Conservation (phyloP, 2,329 filamentous ascomycete genomes). For the Alternaria ventricosa region DNA sequence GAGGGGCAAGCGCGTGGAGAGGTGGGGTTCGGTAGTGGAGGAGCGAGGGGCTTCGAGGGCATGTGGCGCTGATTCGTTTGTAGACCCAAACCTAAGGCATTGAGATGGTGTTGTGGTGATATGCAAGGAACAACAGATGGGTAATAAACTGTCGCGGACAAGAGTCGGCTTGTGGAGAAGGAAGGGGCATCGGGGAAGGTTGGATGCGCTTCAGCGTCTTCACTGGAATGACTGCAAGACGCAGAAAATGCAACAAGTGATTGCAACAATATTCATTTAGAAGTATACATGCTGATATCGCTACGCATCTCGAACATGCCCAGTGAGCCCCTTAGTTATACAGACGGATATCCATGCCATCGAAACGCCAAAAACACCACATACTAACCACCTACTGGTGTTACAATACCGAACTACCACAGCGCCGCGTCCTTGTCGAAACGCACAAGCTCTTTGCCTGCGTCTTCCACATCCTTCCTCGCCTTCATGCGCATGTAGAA, state of each 20-base stretch:
- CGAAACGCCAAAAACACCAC: conserved; percentile 11
- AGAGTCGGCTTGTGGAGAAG: neutral
- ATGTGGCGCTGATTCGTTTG: neutral
- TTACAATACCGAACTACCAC: too few relatives aligned
- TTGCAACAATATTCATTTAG: neutral
- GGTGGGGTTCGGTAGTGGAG: too few relatives aligned
- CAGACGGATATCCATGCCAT: neutral
- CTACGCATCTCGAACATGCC: neutral
- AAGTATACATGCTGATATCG: neutral
- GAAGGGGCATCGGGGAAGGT: neutral
- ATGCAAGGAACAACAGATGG: neutral
- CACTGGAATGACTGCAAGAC: neutral
- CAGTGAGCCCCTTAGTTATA: neutral
- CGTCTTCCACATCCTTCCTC: conserved; percentile 97
- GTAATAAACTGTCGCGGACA: neutral
- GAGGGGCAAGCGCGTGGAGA: neutral
- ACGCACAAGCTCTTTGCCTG: conserved; percentile 83
- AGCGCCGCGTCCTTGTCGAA: conserved; percentile 87
- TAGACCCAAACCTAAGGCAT: rapidly evolving
- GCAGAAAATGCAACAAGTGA: neutral
- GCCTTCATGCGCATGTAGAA: conserved; percentile 99
- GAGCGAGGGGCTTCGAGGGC: neutral
- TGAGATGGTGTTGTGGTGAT: neutral
- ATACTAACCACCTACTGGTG: too few relatives aligned
- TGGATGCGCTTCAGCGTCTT: neutral